Evolutionary conservation across 1,284 basidiomycete species (phyloP).

Genomic region (Ceratobasidium sp.): DNA sequence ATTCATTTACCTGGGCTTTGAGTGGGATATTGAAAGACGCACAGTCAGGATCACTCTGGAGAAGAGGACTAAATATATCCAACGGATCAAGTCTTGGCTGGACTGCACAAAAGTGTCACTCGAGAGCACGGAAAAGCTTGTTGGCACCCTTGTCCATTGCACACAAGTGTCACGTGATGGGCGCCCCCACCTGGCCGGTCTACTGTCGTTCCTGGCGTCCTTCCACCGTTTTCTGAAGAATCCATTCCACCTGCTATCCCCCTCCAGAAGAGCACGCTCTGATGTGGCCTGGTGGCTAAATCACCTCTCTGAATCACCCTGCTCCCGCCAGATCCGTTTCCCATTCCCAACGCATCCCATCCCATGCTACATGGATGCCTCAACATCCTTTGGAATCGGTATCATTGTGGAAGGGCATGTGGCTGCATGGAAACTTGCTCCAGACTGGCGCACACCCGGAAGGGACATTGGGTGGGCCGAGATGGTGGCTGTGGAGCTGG

Average conservation of each 20-base stretch:
- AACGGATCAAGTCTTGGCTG: background rate
- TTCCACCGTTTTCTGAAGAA: background rate
- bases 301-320: background rate
- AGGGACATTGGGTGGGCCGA: slow-evolving; percentile 56
- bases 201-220: background rate
- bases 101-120: background rate
- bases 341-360: background rate
- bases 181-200: background rate
- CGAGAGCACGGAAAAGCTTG: background rate
- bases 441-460: slow-evolving; percentile 46
- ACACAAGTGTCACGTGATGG: slow-evolving; percentile 1
- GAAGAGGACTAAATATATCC: background rate
- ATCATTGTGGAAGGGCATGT: slow-evolving; percentile 48
- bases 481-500: slow-evolving; percentile 51
- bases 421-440: slow-evolving; percentile 48
- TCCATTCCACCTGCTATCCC: background rate
- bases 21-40: slow-evolving; percentile 47
- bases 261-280: background rate
- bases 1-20: slow-evolving; percentile 53
- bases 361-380: slow-evolving; percentile 50
- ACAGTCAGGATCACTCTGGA: background rate
- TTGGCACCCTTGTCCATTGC: slow-evolving; percentile 36
- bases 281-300: slow-evolving; percentile 27
- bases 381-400: slow-evolving; percentile 53
- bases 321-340: background rate